A percentile compares a stretch with the other conserved stretches of the same genome.
phyloP scores from a whole-genome alignment of 2,329 filamentous ascomycete genomes.

The Fusarium nisikadoi region DNA sequence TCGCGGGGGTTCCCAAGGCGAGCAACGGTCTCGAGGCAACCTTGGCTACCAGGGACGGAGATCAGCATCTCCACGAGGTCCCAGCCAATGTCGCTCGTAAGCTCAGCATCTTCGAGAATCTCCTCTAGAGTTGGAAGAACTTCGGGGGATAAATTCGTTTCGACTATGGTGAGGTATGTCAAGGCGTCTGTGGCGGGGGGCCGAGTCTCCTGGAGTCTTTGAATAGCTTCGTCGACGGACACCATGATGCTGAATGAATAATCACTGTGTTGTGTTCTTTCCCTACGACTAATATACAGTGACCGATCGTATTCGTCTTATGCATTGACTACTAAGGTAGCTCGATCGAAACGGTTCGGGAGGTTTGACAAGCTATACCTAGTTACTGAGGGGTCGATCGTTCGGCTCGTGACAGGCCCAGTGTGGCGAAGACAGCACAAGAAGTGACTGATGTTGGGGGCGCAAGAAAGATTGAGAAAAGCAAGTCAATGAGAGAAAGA shows the following conservation, averaged over 20 bases:
- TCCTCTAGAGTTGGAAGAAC: conserved; percentile 75
- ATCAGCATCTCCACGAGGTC: conserved; percentile 82
- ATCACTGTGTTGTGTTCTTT: background rate
- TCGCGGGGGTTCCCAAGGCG: conserved; percentile 83
- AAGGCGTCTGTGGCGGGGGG: conserved; percentile 71
- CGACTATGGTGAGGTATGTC: conserved; percentile 82
- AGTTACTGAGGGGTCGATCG: conserved; percentile 26
- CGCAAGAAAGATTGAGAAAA: background rate
- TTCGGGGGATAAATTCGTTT: conserved; percentile 75
- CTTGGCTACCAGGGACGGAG: conserved; percentile 72
- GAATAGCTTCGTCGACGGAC: conserved; percentile 53
- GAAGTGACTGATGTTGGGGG: background rate
- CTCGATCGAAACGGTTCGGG: background rate
- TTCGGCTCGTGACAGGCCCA: conserved; percentile 5
- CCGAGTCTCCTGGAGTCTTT: conserved; percentile 60
- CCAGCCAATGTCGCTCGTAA: conserved; percentile 85
- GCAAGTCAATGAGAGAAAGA: background rate
- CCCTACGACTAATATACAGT: background rate
- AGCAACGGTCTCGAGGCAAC: conserved; percentile 78
- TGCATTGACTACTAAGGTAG: background rate
- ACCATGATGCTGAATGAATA: conserved; percentile 41
- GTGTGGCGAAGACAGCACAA: background rate
- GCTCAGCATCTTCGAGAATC: conserved; percentile 72
- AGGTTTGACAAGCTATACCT: conserved; percentile 7
- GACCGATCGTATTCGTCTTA: background rate